Evolutionary conservation across 1,139 yeast species (phyloP), one percentile per base, ranked within the genome.

Genomic region (Blastobotrys petasosporus): DNA sequence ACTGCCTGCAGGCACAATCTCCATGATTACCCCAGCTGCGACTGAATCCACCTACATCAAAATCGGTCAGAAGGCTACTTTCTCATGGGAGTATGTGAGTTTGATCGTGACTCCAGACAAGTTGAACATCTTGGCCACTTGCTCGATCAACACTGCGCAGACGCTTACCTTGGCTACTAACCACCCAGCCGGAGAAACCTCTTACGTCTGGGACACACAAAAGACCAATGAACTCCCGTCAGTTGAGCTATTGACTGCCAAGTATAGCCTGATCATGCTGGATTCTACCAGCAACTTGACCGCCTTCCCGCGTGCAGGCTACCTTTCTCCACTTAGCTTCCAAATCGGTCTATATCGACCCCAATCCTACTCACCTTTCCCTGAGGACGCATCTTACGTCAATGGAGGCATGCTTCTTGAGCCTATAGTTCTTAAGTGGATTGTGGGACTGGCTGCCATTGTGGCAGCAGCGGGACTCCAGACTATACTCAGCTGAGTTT

Each of bases 61-160:
- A 50, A 56, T 65, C 35, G 73, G 74, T 3, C 63, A 62, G 12
- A 51, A 55, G 33, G 73, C 71, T 10, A 67, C 73, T 11, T 69
- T 69, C 49, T 59, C 64, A 25, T 69, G 73, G 73, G 55, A 62
- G 31, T 69, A 64, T 50, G 67, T 72, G 20, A 59, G 62, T 37
- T 58, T 69, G 11, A 45, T 52, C 1, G 60, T 65, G 17, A 62
- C 69, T 7, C 73, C 73, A 1, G 51, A 59, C 17, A 63, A 63
- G 1, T 47, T 69, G 41, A 66, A 69, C 48, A 60, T 69, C 32
- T 64, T 64, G 46, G 70, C 70, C 2, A 56, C 58, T 44, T 68
- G 73, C 57, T 58, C 69, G 2, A 49, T 48, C 45, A 68, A 69
- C 52, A 52, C 60, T 13, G 61, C 65, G 46, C 62, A 67, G 47